phyloP scores from a whole-genome alignment of 164 flowering plant genomes.

The Tinospora cordifolia region DNA sequence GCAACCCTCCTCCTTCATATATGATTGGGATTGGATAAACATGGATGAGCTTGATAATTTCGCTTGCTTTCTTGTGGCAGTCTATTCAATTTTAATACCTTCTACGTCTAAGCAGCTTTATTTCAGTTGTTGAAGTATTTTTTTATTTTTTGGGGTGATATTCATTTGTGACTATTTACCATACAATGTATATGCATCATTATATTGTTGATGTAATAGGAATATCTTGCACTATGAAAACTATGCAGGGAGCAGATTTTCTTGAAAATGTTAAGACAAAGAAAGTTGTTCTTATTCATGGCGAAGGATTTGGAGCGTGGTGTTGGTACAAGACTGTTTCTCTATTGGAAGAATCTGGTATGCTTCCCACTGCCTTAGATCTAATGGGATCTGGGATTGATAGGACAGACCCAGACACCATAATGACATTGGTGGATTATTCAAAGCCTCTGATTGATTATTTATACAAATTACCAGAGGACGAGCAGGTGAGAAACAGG shows the following conservation, averaged over 20 bases:
- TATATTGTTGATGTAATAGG: no score
- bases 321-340: constrained; percentile 98
- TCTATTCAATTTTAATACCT: no score
- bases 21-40: no score
- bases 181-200: no score
- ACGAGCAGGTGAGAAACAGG: constrained; percentile 53
- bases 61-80: no score
- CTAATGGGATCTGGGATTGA: constrained; percentile 85
- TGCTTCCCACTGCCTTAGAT: constrained; percentile 65
- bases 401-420: constrained; percentile 43
- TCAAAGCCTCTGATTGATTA: constrained; percentile 69
- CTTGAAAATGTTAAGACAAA: constrained; percentile 58
- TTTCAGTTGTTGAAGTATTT: no score
- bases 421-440: constrained; percentile 62
- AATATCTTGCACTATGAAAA: neutral
- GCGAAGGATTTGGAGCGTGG: constrained; percentile 99
- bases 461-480: constrained; percentile 59
- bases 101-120: no score
- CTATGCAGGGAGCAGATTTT: constrained; percentile 43
- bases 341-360: constrained; percentile 71
- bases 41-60: no score
- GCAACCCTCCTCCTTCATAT: no score
- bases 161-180: no score
- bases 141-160: no score
- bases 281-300: constrained; percentile 75